A percentile compares a stretch with the other conserved stretches of the same genome.
Evolutionary conservation across 2,329 filamentous ascomycete genomes (phyloP).

Genomic region (Colletotrichum neosansevieriae): DNA sequence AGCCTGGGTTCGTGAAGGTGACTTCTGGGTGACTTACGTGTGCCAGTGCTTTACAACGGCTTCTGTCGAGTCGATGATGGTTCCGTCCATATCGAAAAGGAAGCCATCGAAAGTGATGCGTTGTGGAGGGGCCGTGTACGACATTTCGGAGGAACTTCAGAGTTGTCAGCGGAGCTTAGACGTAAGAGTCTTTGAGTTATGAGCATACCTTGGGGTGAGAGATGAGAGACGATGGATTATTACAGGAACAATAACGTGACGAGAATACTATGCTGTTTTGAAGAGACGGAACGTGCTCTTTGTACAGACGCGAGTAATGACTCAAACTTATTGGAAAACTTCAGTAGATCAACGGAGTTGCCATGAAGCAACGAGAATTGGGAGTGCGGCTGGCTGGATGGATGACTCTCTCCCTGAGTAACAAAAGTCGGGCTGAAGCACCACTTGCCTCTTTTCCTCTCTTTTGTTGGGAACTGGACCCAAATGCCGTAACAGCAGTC

Average conservation of each 20-base stretch:
- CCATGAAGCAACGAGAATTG: background rate
- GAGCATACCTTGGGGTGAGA: background rate
- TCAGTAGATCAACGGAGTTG: too few relatives aligned
- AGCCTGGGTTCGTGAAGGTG: background rate
- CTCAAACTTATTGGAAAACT: too few relatives aligned
- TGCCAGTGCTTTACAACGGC: slow-evolving; percentile 85
- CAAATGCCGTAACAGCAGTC: background rate
- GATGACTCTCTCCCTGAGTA: slow-evolving; percentile 9
- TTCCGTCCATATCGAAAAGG: slow-evolving; percentile 84
- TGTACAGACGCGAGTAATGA: too few relatives aligned
- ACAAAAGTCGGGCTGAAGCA: background rate
- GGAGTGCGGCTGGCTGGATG: background rate
- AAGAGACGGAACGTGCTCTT: too few relatives aligned
- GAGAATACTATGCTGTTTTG: too few relatives aligned
- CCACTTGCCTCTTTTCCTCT: background rate
- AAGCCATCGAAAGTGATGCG: slow-evolving; percentile 62
- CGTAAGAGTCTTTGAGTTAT: background rate
- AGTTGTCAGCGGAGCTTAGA: slow-evolving; percentile 4
- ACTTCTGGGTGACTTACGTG: slow-evolving; percentile 58
- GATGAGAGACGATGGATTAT: too few relatives aligned
- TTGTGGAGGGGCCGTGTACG: slow-evolving; percentile 38
- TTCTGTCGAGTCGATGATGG: slow-evolving; percentile 83
- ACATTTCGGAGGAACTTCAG: slow-evolving; percentile 14
- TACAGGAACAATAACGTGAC: too few relatives aligned
- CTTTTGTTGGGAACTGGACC: background rate